Evolutionary conservation across 2,329 filamentous ascomycete genomes (phyloP), one percentile per base, ranked within the genome.

Genomic region (Blumeria graminis): DNA sequence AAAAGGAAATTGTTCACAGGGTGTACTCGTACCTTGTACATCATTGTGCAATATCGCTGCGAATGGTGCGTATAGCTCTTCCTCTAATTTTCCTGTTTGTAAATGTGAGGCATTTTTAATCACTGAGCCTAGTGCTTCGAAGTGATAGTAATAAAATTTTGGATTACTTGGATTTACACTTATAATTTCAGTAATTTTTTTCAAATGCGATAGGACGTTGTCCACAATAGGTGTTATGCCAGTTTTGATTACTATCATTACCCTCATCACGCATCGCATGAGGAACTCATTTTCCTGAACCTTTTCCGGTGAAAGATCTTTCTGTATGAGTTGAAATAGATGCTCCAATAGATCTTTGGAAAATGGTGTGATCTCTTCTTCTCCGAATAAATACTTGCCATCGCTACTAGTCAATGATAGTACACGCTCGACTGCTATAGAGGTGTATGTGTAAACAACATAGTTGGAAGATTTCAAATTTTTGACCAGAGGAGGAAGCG

Each of bases 251-350:
- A 96, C 89, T 61, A 98, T 88, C 59, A 98, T 74, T 11, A 98
- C 90, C 63, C 92, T 80, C 92, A 98, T 98, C 57, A 95, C 87
- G 65, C 92, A 98, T 64, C 88, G 86, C 89, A 98, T 96, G 65
- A 98, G 69, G 68, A 96, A 98, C 67, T 98, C 92, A 66, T 98
- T 98, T 70, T 98, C 92, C 66, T 98, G 92, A 59, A 98, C 81
- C 74, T 96, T 98, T 61, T 90, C 80, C 0, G 93, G 84, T 10
- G 84, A 82, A 3, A 76, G 74, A 63, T 94, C 84, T 66, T 84
- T 86, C 66, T 93, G 85, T 61, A 98, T 87, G 55, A 98, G 75
- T 61, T 82, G 82, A 74, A 98, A 96, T 11, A 98, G 74, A 65
- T 96, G 90, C 56, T 86, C 77, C 18, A 96, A 73, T 1, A 98